phyloP scores from a whole-genome alignment of 768 basidiomycete genomes.

The Lentinula edodes region DNA sequence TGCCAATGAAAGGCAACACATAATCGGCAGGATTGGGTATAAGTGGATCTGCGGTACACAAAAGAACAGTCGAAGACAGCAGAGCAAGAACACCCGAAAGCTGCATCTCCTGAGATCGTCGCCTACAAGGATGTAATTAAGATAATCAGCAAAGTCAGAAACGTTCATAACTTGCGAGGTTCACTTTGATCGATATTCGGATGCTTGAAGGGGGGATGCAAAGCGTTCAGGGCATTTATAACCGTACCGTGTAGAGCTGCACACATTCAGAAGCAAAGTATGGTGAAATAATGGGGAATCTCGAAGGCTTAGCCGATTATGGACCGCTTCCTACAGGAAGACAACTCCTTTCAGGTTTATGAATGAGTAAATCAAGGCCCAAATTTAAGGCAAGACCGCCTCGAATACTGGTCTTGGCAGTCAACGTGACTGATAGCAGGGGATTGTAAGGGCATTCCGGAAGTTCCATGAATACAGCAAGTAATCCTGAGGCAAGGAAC shows the following conservation, averaged over 20 bases:
- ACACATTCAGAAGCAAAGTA: no score
- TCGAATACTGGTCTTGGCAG: neutral
- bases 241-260: no score
- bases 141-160: no score
- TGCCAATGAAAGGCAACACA: conserved; percentile 61
- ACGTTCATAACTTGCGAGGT: no score
- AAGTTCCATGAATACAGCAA: neutral
- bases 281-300: neutral
- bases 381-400: neutral
- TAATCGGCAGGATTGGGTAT: conserved; percentile 30
- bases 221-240: no score
- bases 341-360: neutral
- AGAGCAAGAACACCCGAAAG: neutral
- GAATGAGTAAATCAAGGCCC: neutral
- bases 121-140: no score
- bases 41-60: neutral
- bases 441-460: neutral
- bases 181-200: no score
- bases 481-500: neutral
- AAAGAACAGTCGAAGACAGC: neutral
- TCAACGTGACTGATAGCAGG: neutral
- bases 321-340: neutral
- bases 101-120: neutral
- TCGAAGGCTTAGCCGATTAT: neutral
- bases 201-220: no score